phyloP scores from a whole-genome alignment of 108 stramenopile species.

The Craspedostauros australis region DNA sequence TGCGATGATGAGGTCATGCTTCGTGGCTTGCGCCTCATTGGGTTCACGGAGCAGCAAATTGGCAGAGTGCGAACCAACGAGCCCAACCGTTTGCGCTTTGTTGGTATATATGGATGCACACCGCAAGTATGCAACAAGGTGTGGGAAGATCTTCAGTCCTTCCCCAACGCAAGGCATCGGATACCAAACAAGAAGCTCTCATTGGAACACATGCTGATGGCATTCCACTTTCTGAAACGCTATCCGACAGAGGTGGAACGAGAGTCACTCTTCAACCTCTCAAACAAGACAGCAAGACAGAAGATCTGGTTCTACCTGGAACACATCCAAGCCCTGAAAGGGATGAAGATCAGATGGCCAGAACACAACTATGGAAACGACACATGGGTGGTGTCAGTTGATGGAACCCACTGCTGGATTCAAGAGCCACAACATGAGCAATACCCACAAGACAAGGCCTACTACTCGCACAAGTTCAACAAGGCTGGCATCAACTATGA shows the following conservation, averaged over 20 bases:
- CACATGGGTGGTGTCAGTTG: conserved; percentile 11
- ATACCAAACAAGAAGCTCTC: not conserved
- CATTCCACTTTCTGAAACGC: not conserved
- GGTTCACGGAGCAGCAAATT: too few species aligned
- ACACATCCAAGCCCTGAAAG: not conserved
- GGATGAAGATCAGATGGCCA: not conserved
- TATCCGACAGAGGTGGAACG: not conserved
- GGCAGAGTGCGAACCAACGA: too few species aligned
- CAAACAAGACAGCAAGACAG: not conserved
- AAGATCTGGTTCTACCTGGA: not conserved
- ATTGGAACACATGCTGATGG: not conserved
- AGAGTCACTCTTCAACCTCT: not conserved
- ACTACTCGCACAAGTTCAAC: conserved; percentile 15
- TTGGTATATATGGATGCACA: too few species aligned
- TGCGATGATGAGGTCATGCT: too few species aligned
- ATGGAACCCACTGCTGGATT: conserved; percentile 12
- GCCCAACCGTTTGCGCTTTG: too few species aligned
- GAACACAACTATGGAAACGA: not conserved
- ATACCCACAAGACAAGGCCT: not conserved
- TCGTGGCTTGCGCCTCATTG: too few species aligned
- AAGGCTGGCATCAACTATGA: conserved; percentile 17
- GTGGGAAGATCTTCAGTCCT: not conserved
- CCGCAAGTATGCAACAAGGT: too few species aligned
- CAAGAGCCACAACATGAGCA: conserved; percentile 6
- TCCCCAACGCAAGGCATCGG: not conserved